phyloP scores from a whole-genome alignment of 306 rosid genomes.

The Hylodesmum podocarpum region DNA sequence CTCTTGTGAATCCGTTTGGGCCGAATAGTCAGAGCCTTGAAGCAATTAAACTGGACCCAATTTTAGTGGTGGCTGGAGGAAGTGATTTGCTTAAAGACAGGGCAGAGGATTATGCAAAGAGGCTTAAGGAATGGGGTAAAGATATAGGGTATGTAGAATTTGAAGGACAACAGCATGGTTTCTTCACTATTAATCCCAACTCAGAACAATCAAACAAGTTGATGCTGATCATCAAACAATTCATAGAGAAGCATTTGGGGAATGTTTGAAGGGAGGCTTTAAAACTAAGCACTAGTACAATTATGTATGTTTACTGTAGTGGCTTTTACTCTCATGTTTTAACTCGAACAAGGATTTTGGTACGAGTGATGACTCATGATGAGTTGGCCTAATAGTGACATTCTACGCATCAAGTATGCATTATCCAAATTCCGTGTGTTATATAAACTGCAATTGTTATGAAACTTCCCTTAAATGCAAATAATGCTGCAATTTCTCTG shows the following conservation, averaged over 20 bases:
- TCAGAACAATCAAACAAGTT: constrained; percentile 50
- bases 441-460: neutral
- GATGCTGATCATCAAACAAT: constrained; percentile 57
- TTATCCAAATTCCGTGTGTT: neutral
- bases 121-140: constrained; percentile 63
- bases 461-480: neutral
- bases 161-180: constrained; percentile 82
- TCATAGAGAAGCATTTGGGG: constrained; percentile 43
- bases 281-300: neutral
- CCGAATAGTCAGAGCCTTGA: constrained; percentile 54
- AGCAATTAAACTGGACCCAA: constrained; percentile 54
- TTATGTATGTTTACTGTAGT: neutral
- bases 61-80: constrained; percentile 62
- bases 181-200: constrained; percentile 72
- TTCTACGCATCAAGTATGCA: neutral
- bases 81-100: constrained; percentile 75
- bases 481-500: neutral
- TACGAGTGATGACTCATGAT: neutral
- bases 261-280: neutral
- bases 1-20: constrained; percentile 80
- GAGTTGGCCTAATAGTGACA: too few species aligned
- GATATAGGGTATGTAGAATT: constrained; percentile 61
- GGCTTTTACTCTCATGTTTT: constrained; percentile 27
- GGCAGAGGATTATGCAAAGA: constrained; percentile 57
- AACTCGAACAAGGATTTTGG: neutral